Conservation (phyloP, 208 protist genomes). For the Leishmania aethiopica region DNA sequence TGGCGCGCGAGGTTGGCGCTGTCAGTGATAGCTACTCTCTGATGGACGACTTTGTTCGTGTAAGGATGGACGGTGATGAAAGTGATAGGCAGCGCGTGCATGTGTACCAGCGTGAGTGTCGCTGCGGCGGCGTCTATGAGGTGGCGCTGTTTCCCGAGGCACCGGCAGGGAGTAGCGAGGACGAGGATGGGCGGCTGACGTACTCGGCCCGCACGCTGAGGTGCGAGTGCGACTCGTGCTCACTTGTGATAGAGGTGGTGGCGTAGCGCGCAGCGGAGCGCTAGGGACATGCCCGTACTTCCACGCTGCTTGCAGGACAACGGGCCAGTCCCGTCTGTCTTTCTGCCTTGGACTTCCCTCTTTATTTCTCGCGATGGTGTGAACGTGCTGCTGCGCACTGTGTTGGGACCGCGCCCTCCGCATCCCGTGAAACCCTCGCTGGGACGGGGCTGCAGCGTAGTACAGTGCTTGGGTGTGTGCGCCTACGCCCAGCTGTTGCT, state of each 20-base stretch:
- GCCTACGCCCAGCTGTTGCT: neutral
- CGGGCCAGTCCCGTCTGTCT: neutral
- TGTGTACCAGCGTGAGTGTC: slow-evolving; percentile 72
- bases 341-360: neutral
- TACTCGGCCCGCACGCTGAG: neutral
- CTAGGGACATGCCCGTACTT: neutral
- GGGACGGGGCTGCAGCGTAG: neutral
- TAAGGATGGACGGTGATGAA: slow-evolving; percentile 7
- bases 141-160: slow-evolving; percentile 37
- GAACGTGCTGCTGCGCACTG: neutral
- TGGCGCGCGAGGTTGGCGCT: slow-evolving; percentile 46
- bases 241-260: slow-evolving; percentile 68
- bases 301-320: neutral
- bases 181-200: neutral
- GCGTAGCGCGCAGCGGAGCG: slow-evolving; percentile 3
- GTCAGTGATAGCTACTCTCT: slow-evolving; percentile 68
- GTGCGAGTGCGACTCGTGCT: slow-evolving; percentile 85
- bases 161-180: neutral
- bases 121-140: slow-evolving; percentile 81
- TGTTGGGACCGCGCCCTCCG: neutral
- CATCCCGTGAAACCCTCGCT: neutral
- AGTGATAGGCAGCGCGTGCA: slow-evolving; percentile 25
- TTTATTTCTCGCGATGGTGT: neutral
- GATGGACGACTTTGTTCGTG: slow-evolving; percentile 54
- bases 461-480: neutral